Conservation (phyloP, 139 green algal species). For the Ettlia oleoabundans region DNA sequence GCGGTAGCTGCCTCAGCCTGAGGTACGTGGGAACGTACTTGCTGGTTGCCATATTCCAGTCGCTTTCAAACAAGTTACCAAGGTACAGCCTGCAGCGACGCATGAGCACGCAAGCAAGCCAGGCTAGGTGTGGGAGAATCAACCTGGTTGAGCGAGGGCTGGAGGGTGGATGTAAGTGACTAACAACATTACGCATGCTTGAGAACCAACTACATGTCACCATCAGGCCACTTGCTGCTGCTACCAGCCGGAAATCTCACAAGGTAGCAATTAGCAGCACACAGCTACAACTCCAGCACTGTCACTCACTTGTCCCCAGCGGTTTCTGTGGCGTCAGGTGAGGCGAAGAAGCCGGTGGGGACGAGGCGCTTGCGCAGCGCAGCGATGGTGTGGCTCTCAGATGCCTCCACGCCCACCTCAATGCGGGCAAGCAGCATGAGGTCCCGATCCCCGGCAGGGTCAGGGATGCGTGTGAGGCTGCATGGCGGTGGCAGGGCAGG, state of each 20-base stretch:
- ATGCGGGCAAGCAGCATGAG: constrained; percentile 42
- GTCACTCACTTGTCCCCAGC: constrained; percentile 35
- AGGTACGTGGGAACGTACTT: constrained; percentile 16
- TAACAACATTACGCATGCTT: too few relatives aligned
- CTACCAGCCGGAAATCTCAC: too few relatives aligned
- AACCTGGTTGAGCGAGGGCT: too few relatives aligned
- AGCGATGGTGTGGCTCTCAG: constrained; percentile 28
- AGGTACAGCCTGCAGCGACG: constrained; percentile 33
- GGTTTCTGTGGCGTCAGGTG: not conserved
- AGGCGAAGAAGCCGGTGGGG: constrained; percentile 44
- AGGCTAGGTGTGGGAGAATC: too few relatives aligned
- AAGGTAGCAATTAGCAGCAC: too few relatives aligned
- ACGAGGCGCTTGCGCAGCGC: constrained; percentile 31
- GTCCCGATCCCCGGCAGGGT: constrained; percentile 4
- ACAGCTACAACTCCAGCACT: not conserved
- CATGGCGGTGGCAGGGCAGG: not conserved
- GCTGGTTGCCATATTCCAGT: not conserved
- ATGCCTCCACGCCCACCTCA: constrained; percentile 35
- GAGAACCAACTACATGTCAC: too few relatives aligned
- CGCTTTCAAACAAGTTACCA: constrained; percentile 25
- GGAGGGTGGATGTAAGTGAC: too few relatives aligned
- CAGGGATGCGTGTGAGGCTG: constrained; percentile 28
- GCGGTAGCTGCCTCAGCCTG: constrained; percentile 44
- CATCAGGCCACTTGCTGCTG: too few relatives aligned
- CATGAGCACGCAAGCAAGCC: not conserved